Evolutionary conservation across 2,329 filamentous ascomycete genomes (phyloP).

Genomic region (Teratosphaeria destructans): DNA sequence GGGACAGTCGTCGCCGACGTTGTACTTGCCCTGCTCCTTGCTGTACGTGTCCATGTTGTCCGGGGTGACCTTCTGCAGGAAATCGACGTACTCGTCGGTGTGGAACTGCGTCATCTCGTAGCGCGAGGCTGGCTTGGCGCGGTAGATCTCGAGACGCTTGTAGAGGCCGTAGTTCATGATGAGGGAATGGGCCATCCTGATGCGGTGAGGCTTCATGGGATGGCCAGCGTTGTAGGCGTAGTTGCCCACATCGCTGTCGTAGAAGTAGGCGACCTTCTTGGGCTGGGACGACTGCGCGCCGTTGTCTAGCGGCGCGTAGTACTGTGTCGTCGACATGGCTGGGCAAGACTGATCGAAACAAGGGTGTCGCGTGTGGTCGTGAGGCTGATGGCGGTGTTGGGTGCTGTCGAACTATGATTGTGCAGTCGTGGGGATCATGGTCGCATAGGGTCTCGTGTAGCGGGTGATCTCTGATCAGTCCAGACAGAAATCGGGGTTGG

Average conservation of each 20-base stretch:
- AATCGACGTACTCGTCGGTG: conserved; percentile 63
- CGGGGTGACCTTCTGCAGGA: conserved; percentile 77
- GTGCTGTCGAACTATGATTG: neutral
- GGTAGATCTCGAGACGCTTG: conserved; percentile 62
- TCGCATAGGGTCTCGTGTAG: neutral
- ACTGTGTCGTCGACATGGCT: neutral
- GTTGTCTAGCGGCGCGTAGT: conserved; percentile 1
- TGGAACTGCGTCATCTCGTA: conserved; percentile 66
- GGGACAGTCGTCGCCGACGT: conserved; percentile 53
- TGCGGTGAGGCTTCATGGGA: conserved; percentile 58
- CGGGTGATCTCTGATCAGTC: too few relatives aligned
- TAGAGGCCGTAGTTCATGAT: conserved; percentile 67
- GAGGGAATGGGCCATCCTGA: conserved; percentile 54
- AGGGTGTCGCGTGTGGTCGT: neutral
- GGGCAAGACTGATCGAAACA: neutral
- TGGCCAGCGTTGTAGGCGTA: conserved; percentile 82
- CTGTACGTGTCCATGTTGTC: conserved; percentile 95
- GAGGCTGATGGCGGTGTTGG: neutral
- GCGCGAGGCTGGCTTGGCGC: conserved; percentile 42
- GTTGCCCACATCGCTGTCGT: conserved; percentile 96
- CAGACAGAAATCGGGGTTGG: too few relatives aligned
- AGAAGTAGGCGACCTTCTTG: conserved; percentile 95
- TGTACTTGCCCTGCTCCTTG: conserved; percentile 75
- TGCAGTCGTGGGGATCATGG: neutral
- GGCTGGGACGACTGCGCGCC: conserved; percentile 32